phyloP scores from a whole-genome alignment of 305 asterid species.

The Plantago coronopus region DNA sequence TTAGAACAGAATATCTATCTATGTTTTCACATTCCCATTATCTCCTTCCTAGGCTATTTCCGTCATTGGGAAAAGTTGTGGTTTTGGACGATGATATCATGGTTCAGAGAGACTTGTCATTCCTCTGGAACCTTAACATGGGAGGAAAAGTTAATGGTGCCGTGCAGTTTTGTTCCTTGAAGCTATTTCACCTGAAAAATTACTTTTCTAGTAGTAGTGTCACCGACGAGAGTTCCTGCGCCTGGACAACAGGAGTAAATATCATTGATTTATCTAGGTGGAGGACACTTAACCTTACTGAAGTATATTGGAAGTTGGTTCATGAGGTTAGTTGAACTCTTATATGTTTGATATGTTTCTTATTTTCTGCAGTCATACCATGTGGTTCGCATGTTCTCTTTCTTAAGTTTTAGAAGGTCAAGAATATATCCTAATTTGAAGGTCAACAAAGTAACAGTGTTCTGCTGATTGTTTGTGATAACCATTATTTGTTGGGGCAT shows the following conservation, averaged over 20 bases:
- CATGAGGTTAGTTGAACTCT: slow-evolving; percentile 60
- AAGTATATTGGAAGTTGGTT: slow-evolving; percentile 53
- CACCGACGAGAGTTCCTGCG: slow-evolving; percentile 60
- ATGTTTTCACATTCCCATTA: slow-evolving; percentile 77
- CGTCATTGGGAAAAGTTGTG: slow-evolving; percentile 64
- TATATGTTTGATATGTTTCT: slow-evolving; percentile 5
- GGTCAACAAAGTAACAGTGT: too few species aligned
- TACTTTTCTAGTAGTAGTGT: slow-evolving; percentile 45
- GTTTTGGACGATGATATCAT: slow-evolving; percentile 87
- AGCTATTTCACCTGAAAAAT: slow-evolving; percentile 55
- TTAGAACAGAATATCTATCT: slow-evolving; percentile 69
- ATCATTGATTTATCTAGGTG: slow-evolving; percentile 69
- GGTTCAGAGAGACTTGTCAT: slow-evolving; percentile 89
- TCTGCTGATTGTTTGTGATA: too few species aligned
- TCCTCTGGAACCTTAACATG: slow-evolving; percentile 84
- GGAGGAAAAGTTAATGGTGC: slow-evolving; percentile 89
- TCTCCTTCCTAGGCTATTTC: slow-evolving; percentile 83
- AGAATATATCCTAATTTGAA: too few species aligned
- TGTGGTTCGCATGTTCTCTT: too few species aligned
- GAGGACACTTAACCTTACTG: slow-evolving; percentile 67
- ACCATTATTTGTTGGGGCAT: too few species aligned
- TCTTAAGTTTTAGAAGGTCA: too few species aligned
- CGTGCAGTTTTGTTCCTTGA: slow-evolving; percentile 64
- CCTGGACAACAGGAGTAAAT: slow-evolving; percentile 92
- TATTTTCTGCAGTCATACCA: slow-evolving; percentile 18